phyloP scores from a whole-genome alignment of 441 rosid species.

The Syzygium syzygioides region DNA sequence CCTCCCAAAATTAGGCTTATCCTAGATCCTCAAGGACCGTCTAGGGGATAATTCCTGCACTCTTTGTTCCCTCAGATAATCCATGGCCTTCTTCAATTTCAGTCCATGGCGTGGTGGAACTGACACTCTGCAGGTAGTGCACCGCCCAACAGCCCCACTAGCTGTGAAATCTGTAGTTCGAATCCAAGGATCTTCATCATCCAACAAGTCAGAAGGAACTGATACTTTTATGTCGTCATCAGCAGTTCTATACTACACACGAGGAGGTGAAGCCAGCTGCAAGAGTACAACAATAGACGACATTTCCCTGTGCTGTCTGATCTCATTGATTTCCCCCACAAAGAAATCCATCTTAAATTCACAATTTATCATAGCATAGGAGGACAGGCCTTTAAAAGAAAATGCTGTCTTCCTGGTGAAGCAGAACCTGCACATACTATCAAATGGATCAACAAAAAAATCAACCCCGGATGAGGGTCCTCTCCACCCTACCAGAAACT shows the following conservation, averaged over 20 bases:
- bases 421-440: slow-evolving; percentile 61
- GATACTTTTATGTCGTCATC: slow-evolving; percentile 59
- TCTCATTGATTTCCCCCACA: slow-evolving; percentile 55
- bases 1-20: slow-evolving; percentile 64
- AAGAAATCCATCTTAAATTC: slow-evolving; percentile 77
- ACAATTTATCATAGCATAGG: slow-evolving; percentile 61
- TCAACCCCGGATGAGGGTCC: slow-evolving; percentile 51
- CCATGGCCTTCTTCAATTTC: slow-evolving; percentile 44
- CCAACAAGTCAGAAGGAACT: slow-evolving; percentile 63
- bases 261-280: slow-evolving; percentile 72
- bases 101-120: slow-evolving; percentile 56
- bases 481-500: slow-evolving; percentile 65
- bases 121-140: slow-evolving; percentile 53
- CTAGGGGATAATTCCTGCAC: slow-evolving; percentile 34
- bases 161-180: slow-evolving; percentile 77
- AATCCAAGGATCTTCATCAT: slow-evolving; percentile 98
- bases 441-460: slow-evolving; percentile 85
- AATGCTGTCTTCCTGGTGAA: slow-evolving; percentile 63
- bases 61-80: slow-evolving; percentile 43
- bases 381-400: slow-evolving; percentile 40
- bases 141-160: slow-evolving; percentile 67
- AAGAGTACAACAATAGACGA: slow-evolving; percentile 34
- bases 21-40: slow-evolving; percentile 28
- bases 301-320: slow-evolving; percentile 37
- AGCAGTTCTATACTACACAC: slow-evolving; percentile 76